phyloP scores from a whole-genome alignment of 345 rosid genomes.

The Adansonia digitata region DNA sequence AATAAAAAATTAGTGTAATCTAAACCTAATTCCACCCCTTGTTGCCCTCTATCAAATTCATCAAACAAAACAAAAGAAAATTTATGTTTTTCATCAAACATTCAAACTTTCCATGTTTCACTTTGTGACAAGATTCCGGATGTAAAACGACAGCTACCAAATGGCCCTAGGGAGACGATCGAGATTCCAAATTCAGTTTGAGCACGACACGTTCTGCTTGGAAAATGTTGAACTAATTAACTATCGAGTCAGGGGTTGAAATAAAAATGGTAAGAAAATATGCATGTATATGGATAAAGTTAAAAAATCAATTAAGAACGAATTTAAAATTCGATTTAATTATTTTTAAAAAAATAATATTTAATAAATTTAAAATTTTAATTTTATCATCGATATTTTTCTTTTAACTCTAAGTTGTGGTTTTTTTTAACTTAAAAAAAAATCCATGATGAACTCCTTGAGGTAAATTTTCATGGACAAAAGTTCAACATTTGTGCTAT shows the following conservation, averaged over 20 bases:
- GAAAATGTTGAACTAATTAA: not conserved
- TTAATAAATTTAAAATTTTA: no score
- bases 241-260: not conserved
- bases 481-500: no score
- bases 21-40: not conserved
- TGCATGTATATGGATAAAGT: not conserved
- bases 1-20: no score
- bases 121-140: not conserved
- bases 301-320: not conserved
- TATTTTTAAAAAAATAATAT: no score
- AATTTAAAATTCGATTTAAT: no score
- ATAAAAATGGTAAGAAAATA: not conserved
- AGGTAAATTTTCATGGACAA: no score
- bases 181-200: not conserved
- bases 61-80: not conserved
- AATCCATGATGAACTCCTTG: no score
- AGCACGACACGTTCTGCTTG: not conserved
- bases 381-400: no score
- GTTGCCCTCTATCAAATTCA: not conserved
- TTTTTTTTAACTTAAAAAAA: no score
- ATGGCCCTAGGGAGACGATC: no score
- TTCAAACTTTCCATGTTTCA: not conserved
- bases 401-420: no score
- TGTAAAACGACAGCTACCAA: not conserved
- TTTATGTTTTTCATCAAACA: not conserved